Conservation (phyloP, 2,329 filamentous ascomycete genomes). For the Colletotrichum incanum region DNA sequence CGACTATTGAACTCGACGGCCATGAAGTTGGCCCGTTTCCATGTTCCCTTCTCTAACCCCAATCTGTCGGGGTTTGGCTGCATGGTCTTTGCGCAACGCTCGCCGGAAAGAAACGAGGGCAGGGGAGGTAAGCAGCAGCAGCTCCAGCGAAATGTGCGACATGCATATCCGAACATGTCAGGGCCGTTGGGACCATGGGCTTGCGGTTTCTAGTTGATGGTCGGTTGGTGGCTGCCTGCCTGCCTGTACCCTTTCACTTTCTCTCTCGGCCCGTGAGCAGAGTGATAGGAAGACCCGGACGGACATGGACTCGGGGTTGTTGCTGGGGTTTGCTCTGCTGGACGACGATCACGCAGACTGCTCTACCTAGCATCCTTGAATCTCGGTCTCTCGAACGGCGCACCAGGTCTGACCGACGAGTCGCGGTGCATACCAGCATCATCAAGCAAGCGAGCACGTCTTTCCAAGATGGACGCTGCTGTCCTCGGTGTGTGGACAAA, state of each 20-base stretch:
- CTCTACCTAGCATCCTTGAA: slow-evolving; percentile 12
- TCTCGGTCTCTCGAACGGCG: neutral
- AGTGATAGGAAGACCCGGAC: neutral
- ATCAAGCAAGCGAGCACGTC: neutral
- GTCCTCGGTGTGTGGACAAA: neutral
- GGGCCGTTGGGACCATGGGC: slow-evolving; percentile 26
- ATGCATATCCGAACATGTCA: slow-evolving; percentile 39
- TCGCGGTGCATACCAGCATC: neutral
- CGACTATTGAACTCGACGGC: slow-evolving; percentile 11
- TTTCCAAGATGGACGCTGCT: neutral
- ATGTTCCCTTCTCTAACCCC: neutral
- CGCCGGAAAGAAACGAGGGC: slow-evolving; percentile 1
- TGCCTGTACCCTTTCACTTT: neutral
- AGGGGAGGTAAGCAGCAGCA: slow-evolving; percentile 1
- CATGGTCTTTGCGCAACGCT: slow-evolving; percentile 13
- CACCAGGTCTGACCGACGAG: neutral
- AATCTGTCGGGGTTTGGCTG: slow-evolving; percentile 9
- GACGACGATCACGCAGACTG: slow-evolving; percentile 37
- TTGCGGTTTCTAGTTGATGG: slow-evolving; percentile 25
- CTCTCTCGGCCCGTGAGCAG: neutral
- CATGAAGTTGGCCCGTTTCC: neutral
- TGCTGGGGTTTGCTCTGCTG: slow-evolving; percentile 16
- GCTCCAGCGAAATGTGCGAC: slow-evolving; percentile 23
- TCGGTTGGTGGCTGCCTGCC: slow-evolving; percentile 22
- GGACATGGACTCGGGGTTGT: neutral